Evolutionary conservation across 1,139 yeast genomes (phyloP).

Genomic region (Pichia sp.): DNA sequence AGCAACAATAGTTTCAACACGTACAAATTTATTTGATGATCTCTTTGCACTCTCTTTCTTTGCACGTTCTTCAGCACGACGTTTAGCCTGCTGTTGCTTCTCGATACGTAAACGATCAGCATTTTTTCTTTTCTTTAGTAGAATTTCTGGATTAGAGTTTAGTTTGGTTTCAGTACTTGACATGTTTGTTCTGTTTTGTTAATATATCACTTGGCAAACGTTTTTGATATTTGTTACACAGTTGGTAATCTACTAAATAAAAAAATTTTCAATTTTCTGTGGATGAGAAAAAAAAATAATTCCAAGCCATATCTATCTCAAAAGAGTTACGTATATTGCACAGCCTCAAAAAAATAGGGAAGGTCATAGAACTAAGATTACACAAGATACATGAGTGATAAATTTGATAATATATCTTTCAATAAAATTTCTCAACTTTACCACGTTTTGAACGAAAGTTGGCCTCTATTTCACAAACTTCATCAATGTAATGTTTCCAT

Average conservation of each 20-base stretch:
- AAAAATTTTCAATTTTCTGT: background rate
- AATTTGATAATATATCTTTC: too few species aligned
- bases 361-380: background rate
- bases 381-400: slow-evolving; percentile 5
- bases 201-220: background rate
- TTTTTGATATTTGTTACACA: too few species aligned
- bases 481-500: slow-evolving; percentile 39
- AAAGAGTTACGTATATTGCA: too few species aligned
- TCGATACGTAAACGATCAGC: slow-evolving; percentile 59
- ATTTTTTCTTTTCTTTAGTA: slow-evolving; percentile 69
- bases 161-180: slow-evolving; percentile 22
- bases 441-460: slow-evolving; percentile 33
- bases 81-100: slow-evolving; percentile 34
- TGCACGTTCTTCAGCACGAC: slow-evolving; percentile 33
- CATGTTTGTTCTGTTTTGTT: background rate
- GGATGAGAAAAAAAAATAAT: too few species aligned
- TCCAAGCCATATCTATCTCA: too few species aligned
- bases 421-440: slow-evolving; percentile 35
- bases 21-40: slow-evolving; percentile 44
- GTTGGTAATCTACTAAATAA: too few species aligned
- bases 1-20: slow-evolving; percentile 69
- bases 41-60: slow-evolving; percentile 34
- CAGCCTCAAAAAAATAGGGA: background rate
- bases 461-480: slow-evolving; percentile 36
- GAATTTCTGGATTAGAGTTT: slow-evolving; percentile 67